A percentile compares a stretch with the other conserved stretches of the same genome.
phyloP scores from a whole-genome alignment of 805 yeast species.

The Suhomyces faveliae region DNA sequence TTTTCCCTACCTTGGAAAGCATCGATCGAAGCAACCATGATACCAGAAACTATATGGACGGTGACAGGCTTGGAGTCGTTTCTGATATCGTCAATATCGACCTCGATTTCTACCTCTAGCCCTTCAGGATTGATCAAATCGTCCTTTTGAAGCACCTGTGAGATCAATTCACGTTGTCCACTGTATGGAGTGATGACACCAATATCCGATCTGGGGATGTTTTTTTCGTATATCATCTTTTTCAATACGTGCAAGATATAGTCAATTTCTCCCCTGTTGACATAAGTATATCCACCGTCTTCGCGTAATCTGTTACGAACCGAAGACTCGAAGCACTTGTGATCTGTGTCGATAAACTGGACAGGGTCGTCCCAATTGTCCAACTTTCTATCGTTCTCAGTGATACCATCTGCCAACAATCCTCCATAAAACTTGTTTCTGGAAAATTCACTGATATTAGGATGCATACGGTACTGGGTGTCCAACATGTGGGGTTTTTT shows the following conservation, averaged over 20 bases:
- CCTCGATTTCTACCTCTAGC: slow-evolving; percentile 47
- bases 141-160: slow-evolving; percentile 49
- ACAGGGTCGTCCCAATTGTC: slow-evolving; percentile 52
- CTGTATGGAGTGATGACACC: slow-evolving; percentile 76
- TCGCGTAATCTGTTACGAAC: slow-evolving; percentile 48
- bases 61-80: slow-evolving; percentile 47
- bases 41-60: slow-evolving; percentile 46
- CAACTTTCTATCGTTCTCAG: slow-evolving; percentile 47
- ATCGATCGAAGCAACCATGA: slow-evolving; percentile 40
- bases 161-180: slow-evolving; percentile 66
- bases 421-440: slow-evolving; percentile 50
- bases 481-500: slow-evolving; percentile 64
- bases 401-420: slow-evolving; percentile 56
- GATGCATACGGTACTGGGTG: slow-evolving; percentile 70
- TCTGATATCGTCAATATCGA: slow-evolving; percentile 60
- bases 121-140: slow-evolving; percentile 54
- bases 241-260: slow-evolving; percentile 48
- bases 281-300: slow-evolving; percentile 57
- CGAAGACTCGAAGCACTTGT: slow-evolving; percentile 45
- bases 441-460: slow-evolving; percentile 59
- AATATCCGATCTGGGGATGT: slow-evolving; percentile 48
- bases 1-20: slow-evolving; percentile 32
- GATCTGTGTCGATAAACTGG: slow-evolving; percentile 58
- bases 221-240: slow-evolving; percentile 53
- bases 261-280: slow-evolving; percentile 53